A percentile compares a stretch with the other conserved stretches of the same genome.
Conservation (phyloP, 2,329 filamentous ascomycete genomes). For the Pseudonectria buxi region DNA sequence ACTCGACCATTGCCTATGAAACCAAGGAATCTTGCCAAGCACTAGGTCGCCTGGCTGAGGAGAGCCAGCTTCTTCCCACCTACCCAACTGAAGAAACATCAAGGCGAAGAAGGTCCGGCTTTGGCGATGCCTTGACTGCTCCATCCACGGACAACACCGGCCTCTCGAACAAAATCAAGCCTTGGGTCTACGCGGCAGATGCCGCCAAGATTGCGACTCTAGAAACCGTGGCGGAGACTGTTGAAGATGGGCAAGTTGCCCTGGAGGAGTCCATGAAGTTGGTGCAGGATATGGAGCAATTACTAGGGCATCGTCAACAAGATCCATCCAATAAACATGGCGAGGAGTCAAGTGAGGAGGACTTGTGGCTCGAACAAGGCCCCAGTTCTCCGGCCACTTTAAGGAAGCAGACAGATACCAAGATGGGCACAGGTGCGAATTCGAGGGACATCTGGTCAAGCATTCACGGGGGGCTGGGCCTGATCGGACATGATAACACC, state of each 20-base stretch:
- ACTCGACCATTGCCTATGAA: constrained; percentile 42
- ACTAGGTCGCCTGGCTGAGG: constrained; percentile 50
- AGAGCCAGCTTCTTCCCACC: constrained; percentile 53
- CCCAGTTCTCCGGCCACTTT: constrained; percentile 15
- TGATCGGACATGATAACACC: constrained; percentile 36
- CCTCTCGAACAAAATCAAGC: constrained; percentile 39
- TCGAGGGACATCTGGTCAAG: constrained; percentile 41
- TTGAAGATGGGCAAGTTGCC: constrained; percentile 52
- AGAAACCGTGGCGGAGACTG: constrained; percentile 51
- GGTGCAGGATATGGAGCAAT: constrained; percentile 41
- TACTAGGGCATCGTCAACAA: constrained; percentile 35
- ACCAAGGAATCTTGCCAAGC: constrained; percentile 42
- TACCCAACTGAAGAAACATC: constrained; percentile 37
- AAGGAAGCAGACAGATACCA: constrained; percentile 23
- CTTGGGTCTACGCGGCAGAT: constrained; percentile 55
- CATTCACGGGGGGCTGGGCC: constrained; percentile 47
- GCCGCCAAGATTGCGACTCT: constrained; percentile 53
- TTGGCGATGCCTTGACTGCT: constrained; percentile 36
- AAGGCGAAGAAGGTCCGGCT: constrained; percentile 30
- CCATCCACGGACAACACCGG: constrained; percentile 31
- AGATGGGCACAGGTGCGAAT: constrained; percentile 17
- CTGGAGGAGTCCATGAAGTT: constrained; percentile 45
- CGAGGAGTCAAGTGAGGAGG: constrained; percentile 20
- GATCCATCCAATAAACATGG: constrained; percentile 15
- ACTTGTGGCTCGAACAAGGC: constrained; percentile 31